Evolutionary conservation across 352 stramenopile genomes (phyloP).

Genomic region (Phytopythium litorale): DNA sequence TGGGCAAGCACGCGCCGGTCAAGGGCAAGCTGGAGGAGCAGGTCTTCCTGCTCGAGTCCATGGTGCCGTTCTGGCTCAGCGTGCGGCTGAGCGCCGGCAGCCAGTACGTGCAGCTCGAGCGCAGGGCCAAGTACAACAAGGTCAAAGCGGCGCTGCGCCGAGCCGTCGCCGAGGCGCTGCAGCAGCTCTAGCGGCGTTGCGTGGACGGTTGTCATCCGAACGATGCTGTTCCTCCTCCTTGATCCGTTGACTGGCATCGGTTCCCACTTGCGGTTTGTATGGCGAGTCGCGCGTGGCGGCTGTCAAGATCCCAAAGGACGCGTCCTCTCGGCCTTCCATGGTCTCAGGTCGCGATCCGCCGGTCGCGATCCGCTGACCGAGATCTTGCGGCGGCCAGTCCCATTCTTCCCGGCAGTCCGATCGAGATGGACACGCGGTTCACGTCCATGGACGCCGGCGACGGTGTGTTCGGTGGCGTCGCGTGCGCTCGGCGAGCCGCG

Average conservation of each 20-base stretch:
- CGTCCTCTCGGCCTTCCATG: background rate
- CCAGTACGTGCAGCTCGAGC: constrained; percentile 62
- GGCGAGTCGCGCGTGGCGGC: background rate
- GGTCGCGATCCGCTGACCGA: background rate
- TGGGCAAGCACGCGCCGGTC: constrained; percentile 42
- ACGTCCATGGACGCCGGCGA: constrained; percentile 25
- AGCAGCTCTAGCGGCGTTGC: constrained; percentile 1
- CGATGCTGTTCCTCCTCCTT: background rate
- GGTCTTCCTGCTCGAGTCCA: constrained; percentile 55
- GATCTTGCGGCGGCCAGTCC: constrained; percentile 2
- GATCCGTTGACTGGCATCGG: background rate
- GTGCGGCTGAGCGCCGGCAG: constrained; percentile 58
- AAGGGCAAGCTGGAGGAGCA: constrained; percentile 63
- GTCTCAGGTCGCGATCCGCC: background rate
- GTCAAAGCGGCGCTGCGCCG: constrained; percentile 57
- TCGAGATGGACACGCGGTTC: constrained; percentile 27
- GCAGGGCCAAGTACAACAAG: constrained; percentile 58
- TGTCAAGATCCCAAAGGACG: background rate
- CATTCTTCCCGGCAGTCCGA: background rate
- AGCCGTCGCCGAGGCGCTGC: constrained; percentile 24
- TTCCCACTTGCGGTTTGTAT: constrained; percentile 3
- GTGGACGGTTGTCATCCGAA: too few relatives aligned
- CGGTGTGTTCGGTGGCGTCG: constrained; percentile 8
- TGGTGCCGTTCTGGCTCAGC: constrained; percentile 75
- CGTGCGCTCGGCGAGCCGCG: constrained; percentile 17